A percentile compares a stretch with the other conserved stretches of the same genome.
phyloP scores from a whole-genome alignment of 2,329 filamentous ascomycete genomes.

The Huntiella omanensis region DNA sequence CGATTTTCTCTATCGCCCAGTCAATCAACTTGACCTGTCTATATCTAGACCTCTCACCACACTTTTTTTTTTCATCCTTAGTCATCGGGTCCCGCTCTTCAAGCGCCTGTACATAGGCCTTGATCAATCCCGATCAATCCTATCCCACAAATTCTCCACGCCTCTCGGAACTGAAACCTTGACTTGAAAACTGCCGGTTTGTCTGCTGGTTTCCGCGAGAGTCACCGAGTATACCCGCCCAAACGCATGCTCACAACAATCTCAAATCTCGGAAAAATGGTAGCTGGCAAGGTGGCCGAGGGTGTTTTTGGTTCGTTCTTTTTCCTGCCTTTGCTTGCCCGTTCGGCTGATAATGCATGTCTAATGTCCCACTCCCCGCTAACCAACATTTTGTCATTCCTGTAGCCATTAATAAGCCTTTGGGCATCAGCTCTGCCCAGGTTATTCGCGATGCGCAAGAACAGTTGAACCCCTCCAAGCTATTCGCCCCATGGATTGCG shows the following conservation, averaged over 20 bases:
- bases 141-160: no score
- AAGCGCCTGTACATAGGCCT: no score
- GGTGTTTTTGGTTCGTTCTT: constrained; percentile 35
- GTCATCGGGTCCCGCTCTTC: no score
- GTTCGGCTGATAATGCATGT: not conserved
- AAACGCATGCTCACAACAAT: constrained; percentile 5
- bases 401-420: constrained; percentile 80
- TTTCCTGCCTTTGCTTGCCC: not conserved
- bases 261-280: constrained; percentile 27
- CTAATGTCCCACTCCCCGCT: not conserved
- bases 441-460: constrained; percentile 74
- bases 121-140: no score
- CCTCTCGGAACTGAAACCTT: no score
- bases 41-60: no score
- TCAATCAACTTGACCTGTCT: no score
- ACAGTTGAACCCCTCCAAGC: constrained; percentile 60
- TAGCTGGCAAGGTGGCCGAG: constrained; percentile 32
- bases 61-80: no score
- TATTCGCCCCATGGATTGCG: constrained; percentile 63
- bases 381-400: not conserved
- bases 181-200: no score
- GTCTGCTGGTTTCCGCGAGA: no score
- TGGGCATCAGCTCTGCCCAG: constrained; percentile 71
- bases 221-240: not conserved
- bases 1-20: no score